Evolutionary conservation across 2,329 filamentous ascomycete genomes (phyloP).

Genomic region (Pseudohalonectria lignicola): DNA sequence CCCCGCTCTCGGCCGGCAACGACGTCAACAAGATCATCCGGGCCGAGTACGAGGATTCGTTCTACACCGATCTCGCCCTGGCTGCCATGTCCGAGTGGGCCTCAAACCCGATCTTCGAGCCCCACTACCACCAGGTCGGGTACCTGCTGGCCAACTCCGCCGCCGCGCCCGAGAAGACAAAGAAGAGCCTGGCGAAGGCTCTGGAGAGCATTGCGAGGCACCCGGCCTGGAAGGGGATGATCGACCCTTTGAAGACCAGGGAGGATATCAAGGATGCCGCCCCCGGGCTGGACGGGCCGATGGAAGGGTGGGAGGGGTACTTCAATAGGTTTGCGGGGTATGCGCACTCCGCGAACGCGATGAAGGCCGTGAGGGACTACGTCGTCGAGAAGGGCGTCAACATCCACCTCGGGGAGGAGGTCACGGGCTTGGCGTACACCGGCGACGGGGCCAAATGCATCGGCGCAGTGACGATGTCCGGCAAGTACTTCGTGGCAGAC

Average conservation of each 20-base stretch:
- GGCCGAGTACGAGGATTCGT: constrained; percentile 45
- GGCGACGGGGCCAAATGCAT: constrained; percentile 12
- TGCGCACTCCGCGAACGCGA: constrained; percentile 40
- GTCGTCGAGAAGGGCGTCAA: constrained; percentile 19
- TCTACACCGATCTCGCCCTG: constrained; percentile 43
- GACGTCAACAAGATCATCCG: constrained; percentile 53
- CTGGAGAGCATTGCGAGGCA: constrained; percentile 26
- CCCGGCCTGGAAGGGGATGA: constrained; percentile 25
- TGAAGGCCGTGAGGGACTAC: constrained; percentile 32
- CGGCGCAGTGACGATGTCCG: constrained; percentile 15
- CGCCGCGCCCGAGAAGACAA: constrained; percentile 33
- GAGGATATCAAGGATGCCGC: constrained; percentile 28
- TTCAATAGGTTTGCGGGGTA: constrained; percentile 46
- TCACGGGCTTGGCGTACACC: constrained; percentile 12
- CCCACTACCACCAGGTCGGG: constrained; percentile 34
- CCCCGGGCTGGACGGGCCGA: constrained; percentile 35
- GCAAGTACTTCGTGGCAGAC: constrained; percentile 17
- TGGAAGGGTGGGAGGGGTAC: constrained; percentile 46
- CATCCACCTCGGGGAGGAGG: constrained; percentile 27
- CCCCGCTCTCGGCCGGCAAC: constrained; percentile 40
- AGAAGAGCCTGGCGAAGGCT: constrained; percentile 30
- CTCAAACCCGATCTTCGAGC: constrained; percentile 36
- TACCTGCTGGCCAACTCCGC: constrained; percentile 39
- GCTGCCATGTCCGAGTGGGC: constrained; percentile 42
- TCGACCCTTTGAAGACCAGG: constrained; percentile 20